phyloP scores from a whole-genome alignment of 805 yeast genomes.

The Lipomyces japonicus region DNA sequence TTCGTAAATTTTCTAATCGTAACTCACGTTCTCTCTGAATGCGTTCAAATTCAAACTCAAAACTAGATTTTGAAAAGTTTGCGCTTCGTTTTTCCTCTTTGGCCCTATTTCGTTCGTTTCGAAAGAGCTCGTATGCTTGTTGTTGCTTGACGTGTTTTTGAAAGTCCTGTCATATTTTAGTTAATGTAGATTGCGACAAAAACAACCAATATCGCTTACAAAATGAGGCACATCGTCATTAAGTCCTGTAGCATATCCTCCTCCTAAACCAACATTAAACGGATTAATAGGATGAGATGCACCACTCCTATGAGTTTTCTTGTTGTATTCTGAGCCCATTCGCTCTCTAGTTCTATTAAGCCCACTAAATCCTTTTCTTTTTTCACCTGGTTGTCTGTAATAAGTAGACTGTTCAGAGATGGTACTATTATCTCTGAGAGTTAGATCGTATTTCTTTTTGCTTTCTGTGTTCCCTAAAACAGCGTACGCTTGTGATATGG shows the following conservation, averaged over 20 bases:
- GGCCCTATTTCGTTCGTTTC: conserved; percentile 6
- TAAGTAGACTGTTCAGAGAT: conserved; percentile 7
- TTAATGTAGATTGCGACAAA: not conserved
- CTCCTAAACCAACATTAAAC: conserved; percentile 18
- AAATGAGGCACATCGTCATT: conserved; percentile 28
- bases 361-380: conserved; percentile 16
- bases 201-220: conserved; percentile 2
- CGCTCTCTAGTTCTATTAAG: conserved; percentile 23
- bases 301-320: conserved; percentile 5
- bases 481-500: conserved; percentile 64
- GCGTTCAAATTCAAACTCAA: too few species aligned
- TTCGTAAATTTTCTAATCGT: too few species aligned
- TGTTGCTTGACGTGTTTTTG: conserved; percentile 22
- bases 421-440: not conserved
- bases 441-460: conserved; percentile 48
- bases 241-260: conserved; percentile 26
- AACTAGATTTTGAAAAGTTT: too few species aligned
- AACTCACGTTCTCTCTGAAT: too few species aligned
- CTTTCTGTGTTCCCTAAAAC: conserved; percentile 48
- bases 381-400: conserved; percentile 19
- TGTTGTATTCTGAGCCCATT: not conserved
- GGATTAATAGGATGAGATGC: conserved; percentile 14
- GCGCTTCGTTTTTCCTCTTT: not conserved
- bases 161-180: conserved; percentile 15
- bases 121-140: conserved; percentile 15